Conservation (phyloP, 2,329 filamentous ascomycete genomes). For the Trichoderma brevicompactum region DNA sequence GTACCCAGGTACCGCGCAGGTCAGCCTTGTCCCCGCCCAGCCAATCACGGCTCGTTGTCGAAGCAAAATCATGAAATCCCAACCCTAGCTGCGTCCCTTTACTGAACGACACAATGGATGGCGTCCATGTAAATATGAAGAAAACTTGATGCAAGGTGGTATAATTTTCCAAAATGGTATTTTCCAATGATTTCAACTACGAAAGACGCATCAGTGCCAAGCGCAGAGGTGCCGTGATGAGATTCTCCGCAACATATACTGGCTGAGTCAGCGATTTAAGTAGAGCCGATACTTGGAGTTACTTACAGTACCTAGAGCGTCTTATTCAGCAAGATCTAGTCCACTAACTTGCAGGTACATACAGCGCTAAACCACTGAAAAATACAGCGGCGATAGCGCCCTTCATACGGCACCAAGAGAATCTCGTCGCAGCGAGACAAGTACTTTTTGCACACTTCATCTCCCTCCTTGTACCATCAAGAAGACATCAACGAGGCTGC, state of each 20-base stretch:
- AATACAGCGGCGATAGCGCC: not conserved
- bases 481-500: slow-evolving; percentile 22
- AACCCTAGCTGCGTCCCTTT: not conserved
- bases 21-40: slow-evolving; percentile 8
- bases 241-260: not conserved
- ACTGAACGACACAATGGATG: not conserved
- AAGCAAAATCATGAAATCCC: not conserved
- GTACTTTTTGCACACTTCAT: not conserved
- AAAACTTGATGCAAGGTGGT: too few species aligned
- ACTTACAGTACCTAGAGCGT: not conserved
- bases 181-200: not conserved
- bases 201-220: too few species aligned
- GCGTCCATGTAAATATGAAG: too few species aligned
- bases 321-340: not conserved
- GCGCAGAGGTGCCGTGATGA: not conserved
- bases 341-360: not conserved
- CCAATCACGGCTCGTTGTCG: slow-evolving; percentile 18
- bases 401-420: not conserved
- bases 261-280: not conserved
- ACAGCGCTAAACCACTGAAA: not conserved
- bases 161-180: not conserved
- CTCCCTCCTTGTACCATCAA: not conserved
- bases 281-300: not conserved
- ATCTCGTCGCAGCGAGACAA: not conserved
- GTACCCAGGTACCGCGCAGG: slow-evolving; percentile 25